phyloP scores from a whole-genome alignment of 148 eudicot genomes.

The Camellia granthamiana region DNA sequence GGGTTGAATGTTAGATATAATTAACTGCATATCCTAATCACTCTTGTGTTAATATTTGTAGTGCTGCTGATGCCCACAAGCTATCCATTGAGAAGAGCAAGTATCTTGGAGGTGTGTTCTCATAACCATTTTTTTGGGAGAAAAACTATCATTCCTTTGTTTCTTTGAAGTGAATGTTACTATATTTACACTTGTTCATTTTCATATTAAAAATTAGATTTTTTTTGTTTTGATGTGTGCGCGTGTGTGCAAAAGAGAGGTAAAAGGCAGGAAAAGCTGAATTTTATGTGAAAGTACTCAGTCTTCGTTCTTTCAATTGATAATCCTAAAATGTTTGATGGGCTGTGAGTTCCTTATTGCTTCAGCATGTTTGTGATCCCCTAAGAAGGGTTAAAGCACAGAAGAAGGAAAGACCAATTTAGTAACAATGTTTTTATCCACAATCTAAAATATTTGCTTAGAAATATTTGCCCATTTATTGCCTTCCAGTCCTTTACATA shows the following conservation, averaged over 20 bases:
- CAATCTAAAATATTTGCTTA: too few relatives aligned
- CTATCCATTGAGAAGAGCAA: conserved; percentile 97
- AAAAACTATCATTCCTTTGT: not conserved
- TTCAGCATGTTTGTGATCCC: not conserved
- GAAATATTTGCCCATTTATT: too few relatives aligned
- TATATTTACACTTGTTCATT: not conserved
- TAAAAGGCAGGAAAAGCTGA: not conserved
- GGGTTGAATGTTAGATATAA: not conserved
- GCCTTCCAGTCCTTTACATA: not conserved
- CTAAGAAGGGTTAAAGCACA: not conserved
- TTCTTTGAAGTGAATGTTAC: not conserved
- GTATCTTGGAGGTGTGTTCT: conserved; percentile 87
- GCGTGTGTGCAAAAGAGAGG: not conserved
- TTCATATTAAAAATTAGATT: not conserved
- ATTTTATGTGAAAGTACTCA: not conserved
- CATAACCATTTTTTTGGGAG: not conserved
- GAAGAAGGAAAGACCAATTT: not conserved
- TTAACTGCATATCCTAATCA: not conserved
- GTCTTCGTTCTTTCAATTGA: not conserved
- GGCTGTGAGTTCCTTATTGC: not conserved
- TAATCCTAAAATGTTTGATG: not conserved
- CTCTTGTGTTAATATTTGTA: conserved; percentile 18
- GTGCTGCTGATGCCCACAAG: conserved; percentile 87
- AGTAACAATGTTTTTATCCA: not conserved
- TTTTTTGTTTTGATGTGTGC: not conserved